A percentile compares a stretch with the other conserved stretches of the same genome.
phyloP scores from a whole-genome alignment of 345 rosid species.

The Citrus medica region DNA sequence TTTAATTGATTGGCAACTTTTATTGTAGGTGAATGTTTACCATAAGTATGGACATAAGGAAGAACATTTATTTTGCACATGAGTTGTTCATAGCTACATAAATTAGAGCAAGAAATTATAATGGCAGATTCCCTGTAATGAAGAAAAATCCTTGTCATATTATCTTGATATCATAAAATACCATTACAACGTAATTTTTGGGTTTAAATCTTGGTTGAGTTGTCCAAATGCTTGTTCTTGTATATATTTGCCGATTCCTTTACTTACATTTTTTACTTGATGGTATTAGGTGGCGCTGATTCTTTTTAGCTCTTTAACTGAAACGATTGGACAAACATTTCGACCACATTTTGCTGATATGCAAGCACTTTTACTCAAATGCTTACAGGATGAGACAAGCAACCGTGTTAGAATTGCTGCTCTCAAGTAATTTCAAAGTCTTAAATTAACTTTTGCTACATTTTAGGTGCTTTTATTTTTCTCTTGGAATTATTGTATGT shows the following conservation, averaged over 20 bases:
- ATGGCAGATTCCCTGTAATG: neutral
- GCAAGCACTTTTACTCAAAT: slow-evolving; percentile 90
- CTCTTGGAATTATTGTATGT: neutral
- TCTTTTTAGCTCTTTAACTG: slow-evolving; percentile 97
- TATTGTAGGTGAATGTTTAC: neutral
- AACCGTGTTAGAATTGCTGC: slow-evolving; percentile 95
- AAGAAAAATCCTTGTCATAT: neutral
- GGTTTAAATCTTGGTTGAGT: neutral
- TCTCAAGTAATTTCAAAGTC: slow-evolving; percentile 61
- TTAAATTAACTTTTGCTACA: neutral
- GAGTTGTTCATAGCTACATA: neutral
- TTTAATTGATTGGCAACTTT: neutral
- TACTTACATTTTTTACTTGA: neutral
- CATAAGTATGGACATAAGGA: no score
- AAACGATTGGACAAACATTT: slow-evolving; percentile 88
- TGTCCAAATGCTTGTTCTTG: neutral
- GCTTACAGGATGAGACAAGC: slow-evolving; percentile 90
- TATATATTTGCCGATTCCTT: neutral
- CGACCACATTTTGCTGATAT: slow-evolving; percentile 81
- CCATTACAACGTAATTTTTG: neutral
- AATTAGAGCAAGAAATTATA: neutral
- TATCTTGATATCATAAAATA: neutral
- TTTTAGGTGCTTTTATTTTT: slow-evolving; percentile 9
- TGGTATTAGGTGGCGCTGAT: slow-evolving; percentile 80
- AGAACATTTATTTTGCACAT: neutral